phyloP scores from a whole-genome alignment of 2,329 filamentous ascomycete species.

The Ampelomyces quisqualis region DNA sequence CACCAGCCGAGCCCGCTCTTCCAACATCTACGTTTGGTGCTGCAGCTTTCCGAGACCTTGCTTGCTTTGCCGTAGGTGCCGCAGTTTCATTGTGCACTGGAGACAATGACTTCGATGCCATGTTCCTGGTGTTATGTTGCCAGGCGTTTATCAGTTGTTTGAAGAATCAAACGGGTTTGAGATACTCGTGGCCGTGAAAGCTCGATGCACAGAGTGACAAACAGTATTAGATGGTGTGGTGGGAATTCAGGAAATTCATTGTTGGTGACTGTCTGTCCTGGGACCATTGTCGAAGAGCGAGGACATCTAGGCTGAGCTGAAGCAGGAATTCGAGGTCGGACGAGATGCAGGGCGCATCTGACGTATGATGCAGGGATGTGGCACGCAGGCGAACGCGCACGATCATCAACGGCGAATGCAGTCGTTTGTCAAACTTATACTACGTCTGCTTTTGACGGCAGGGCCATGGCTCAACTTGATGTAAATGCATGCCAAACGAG shows the following conservation, averaged over 20 bases:
- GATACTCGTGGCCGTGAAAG: too few relatives aligned
- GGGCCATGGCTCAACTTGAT: too few relatives aligned
- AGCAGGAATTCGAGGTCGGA: slow-evolving; percentile 37
- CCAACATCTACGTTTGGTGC: slow-evolving; percentile 8
- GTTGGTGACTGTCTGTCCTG: background rate
- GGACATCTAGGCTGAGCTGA: too few relatives aligned
- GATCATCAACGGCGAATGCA: slow-evolving; percentile 15
- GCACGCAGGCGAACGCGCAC: slow-evolving; percentile 23
- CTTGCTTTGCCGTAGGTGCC: slow-evolving; percentile 19
- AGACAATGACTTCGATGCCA: slow-evolving; percentile 32
- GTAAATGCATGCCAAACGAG: slow-evolving; percentile 1
- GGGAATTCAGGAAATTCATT: too few relatives aligned
- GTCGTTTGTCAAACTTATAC: too few relatives aligned
- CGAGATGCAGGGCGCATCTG: slow-evolving; percentile 27
- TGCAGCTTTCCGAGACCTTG: slow-evolving; percentile 26
- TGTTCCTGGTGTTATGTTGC: slow-evolving; percentile 7
- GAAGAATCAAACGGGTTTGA: too few relatives aligned
- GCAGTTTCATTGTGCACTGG: slow-evolving; percentile 24
- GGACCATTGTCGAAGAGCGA: too few relatives aligned
- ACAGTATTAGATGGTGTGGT: background rate
- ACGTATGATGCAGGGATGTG: slow-evolving; percentile 37
- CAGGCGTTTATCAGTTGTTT: background rate
- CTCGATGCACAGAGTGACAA: background rate
- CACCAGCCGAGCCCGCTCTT: slow-evolving; percentile 34
- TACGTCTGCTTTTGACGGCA: too few relatives aligned